Base-by-base conservation (phyloP, 192 early-diverging fungal species). In the Obelidium mucronatum region DNA sequence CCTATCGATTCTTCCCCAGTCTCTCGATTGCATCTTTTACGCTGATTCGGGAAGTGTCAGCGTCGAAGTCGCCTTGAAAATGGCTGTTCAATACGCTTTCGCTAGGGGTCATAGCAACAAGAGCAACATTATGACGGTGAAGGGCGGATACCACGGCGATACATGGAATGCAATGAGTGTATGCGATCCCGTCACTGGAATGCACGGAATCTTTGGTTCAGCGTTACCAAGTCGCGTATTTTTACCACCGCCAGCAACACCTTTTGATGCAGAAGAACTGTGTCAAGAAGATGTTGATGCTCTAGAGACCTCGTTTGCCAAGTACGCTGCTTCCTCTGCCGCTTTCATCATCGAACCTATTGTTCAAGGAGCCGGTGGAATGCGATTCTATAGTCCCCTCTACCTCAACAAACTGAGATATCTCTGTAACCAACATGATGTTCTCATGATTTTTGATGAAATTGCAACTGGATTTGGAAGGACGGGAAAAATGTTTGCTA, bases 121-220 rank as follows among this genome's bases (percentile, higher is more conserved):
- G 4, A 59, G 44, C 31, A 77, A 78, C 28, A 58, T 77, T 28
- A 74, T 74, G 72, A 74, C 72, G 13, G 60, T 93, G 2, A 81
- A 91, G 35, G 92, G 94, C 5, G 85, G 87, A n/a, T 95, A 95
- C 74, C 94, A 95, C 74, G 94, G 94, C 39, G 94, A 95, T 68
- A 95, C 94, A 1, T 94, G 94, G 51, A 93, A 93, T 31, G 87
- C 90, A 28, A 95, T 95, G 94, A 88, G 93, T 75, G 90, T 91
- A 3, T 92, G 89, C 69, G 84, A 87, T 40, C 92, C 93, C 19
- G 72, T 74, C 28, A 74, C 56, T 28, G 72, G 72, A 62, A 74
- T 74, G 72, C 72, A 74, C 39, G 6, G 13, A 1, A 19, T 74
- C 6, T 74, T 62, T 48, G 72, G 72, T 22, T 33, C 60, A 15